Base-by-base conservation (phyloP, 176 grass and related monocot genomes). In the Miscanthus lutarioriparius region DNA sequence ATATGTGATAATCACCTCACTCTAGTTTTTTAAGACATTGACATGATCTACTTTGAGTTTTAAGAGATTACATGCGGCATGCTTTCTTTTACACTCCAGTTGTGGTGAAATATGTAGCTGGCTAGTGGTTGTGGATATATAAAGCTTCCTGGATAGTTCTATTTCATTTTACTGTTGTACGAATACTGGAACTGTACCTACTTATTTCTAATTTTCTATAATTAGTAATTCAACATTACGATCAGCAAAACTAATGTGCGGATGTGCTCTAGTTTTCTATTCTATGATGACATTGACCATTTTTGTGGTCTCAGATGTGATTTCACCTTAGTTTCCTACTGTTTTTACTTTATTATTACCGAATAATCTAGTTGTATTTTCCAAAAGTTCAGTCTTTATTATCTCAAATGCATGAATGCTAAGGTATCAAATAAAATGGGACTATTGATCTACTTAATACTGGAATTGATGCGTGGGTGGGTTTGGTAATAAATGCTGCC, bases 71-170 rank as follows among this genome's bases (percentile, higher is more conserved):
- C 12, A 25, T 75, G 48, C 28, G 48, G 36, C 35, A 45, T 6
- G 8, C 9, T 27, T 74, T 30, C 8, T 45, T 65, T 58, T 64
- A 35, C 36, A 80, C 36, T 22, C 49, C 20, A 27, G 16, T 38
- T 67, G 20, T 7, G 27, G 59, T 22, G 8, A 64, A n/a, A 80
- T 22, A 53, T 36, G 39, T 64, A 53, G 38, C 66, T 63, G 59
- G 15, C 22, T 49, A 82, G 9, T 76, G 27, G 48, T 22, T 69
- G 20, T 62, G 48, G 48, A 82, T 87, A 58, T 54, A 69, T 48
- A 67, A 16, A 59, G 30, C 7, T 63, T 70, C 15, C 47, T 72
- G 16, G n/a, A 56, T 68, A 30, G 6, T 47, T 79, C 28, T 58
- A 23, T 45, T 49, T 47, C 14, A 45, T 75, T 51, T 22, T 20